Base-by-base conservation (phyloP, 176 grass and related monocot genomes). In the Pontederia crassipes region DNA sequence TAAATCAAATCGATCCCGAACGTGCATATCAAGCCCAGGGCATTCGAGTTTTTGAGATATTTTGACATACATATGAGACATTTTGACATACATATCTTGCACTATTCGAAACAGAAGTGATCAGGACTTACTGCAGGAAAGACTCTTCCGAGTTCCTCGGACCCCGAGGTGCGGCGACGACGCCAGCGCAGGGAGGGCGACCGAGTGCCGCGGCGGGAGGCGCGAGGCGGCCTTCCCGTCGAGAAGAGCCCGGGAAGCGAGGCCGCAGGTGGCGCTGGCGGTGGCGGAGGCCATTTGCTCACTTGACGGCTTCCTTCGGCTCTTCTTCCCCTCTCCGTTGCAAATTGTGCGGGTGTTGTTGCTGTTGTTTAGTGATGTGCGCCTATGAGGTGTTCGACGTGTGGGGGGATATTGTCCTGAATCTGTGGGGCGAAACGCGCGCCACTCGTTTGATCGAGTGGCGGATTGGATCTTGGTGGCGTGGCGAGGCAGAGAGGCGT, bases 231-330 rank as follows among this genome's bases (percentile, higher is more conserved):
- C 45, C 18, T 28, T 49, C 18, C 47, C 18, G 17, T 50, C 47
- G 17, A 65, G 48, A 14, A 65, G 62, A 29, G 46, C 20, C 47
- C 62, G 46, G 14, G 62, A 65, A 48, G 17, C 14, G 2, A 65
- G 62, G 40, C 62, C 62, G 47, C 9, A 65, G 46, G 62, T 26
- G 62, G 62, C 24, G 46, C 20, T 65, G 62, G 62, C 8, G 47
- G 47, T 16, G 62, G 62, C 62, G 47, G 50, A 50, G 62, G 62
- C 46, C 8, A 65, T 18, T 11, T 14, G 18, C 11, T 65, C 9
- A 50, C 13, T 5, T 1, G 20, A n/a, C 7, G 2, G 11, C 14
- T 13, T 10, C 28, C 0, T 15, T 8, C 3, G 62, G 12, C 2
- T 6, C 8, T n/a, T 16, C 8, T 65, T 32, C 11, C 12, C 8